phyloP scores from a whole-genome alignment of 345 rosid genomes.

The Zanthoxylum bungeanum region DNA sequence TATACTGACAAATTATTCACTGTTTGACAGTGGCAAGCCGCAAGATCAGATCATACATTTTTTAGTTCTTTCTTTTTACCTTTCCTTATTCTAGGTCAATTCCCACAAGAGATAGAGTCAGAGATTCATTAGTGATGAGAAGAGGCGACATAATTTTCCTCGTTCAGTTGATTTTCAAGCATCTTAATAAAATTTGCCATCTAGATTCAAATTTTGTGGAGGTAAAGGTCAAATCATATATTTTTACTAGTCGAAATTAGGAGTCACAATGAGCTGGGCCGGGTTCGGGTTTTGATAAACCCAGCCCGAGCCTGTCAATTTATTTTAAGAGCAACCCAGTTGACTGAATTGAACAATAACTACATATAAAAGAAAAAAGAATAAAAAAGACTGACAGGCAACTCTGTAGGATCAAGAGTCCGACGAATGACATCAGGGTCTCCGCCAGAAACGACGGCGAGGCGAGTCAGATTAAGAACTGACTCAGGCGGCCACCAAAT shows the following conservation, averaged over 20 bases:
- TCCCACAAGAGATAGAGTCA: neutral
- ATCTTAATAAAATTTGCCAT: too few species aligned
- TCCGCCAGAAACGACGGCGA: conserved; percentile 84
- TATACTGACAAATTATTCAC: neutral
- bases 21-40: too few species aligned
- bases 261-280: too few species aligned
- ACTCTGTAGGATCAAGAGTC: conserved; percentile 61
- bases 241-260: too few species aligned
- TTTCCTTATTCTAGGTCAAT: neutral
- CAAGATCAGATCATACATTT: neutral
- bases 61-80: neutral
- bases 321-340: conserved; percentile 1
- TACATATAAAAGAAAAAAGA: neutral
- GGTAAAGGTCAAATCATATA: too few species aligned
- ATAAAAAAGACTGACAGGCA: conserved; percentile 45
- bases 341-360: neutral
- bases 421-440: conserved; percentile 65
- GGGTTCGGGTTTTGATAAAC: too few species aligned
- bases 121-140: neutral
- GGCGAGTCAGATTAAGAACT: conserved; percentile 80
- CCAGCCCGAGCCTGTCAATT: too few species aligned
- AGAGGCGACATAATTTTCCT: too few species aligned
- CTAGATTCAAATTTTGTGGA: too few species aligned
- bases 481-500: conserved; percentile 94
- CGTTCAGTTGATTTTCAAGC: too few species aligned